Conservation (phyloP, 805 yeast genomes). For the Metschnikowia vanudenii region DNA sequence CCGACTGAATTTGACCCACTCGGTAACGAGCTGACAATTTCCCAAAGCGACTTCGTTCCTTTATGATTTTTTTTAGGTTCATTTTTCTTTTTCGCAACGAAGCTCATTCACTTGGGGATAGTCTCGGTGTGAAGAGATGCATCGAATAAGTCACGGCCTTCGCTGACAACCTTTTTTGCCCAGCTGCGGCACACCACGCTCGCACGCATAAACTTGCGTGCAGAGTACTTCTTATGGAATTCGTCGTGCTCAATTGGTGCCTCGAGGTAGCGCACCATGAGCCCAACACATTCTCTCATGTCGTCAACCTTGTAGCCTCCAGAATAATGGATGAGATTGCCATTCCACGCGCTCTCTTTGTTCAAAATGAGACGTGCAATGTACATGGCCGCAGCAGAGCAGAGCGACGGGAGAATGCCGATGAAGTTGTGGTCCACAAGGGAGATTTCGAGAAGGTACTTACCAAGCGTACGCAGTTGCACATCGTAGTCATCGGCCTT, state of each 20-base stretch:
- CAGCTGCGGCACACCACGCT: slow-evolving; percentile 77
- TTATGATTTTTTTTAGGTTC: no score
- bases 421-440: slow-evolving; percentile 74
- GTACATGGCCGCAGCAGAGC: slow-evolving; percentile 88
- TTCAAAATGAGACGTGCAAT: slow-evolving; percentile 73
- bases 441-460: slow-evolving; percentile 76
- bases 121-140: slow-evolving; percentile 16
- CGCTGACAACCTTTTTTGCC: slow-evolving; percentile 62
- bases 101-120: slow-evolving; percentile 5
- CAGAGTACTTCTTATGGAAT: slow-evolving; percentile 89
- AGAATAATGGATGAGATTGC: slow-evolving; percentile 83
- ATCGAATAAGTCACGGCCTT: slow-evolving; percentile 44
- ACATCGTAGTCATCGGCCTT: slow-evolving; percentile 89
- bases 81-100: background rate
- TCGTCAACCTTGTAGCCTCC: slow-evolving; percentile 83
- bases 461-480: slow-evolving; percentile 79
- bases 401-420: slow-evolving; percentile 68
- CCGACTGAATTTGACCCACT: background rate
- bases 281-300: slow-evolving; percentile 66
- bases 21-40: no score
- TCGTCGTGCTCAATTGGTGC: slow-evolving; percentile 88
- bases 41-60: no score
- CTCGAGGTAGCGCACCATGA: slow-evolving; percentile 72
- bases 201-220: slow-evolving; percentile 84
- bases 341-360: slow-evolving; percentile 70